Evolutionary conservation across 2,329 filamentous ascomycete genomes (phyloP), one percentile per base, ranked within the genome.

Genomic region (Neofusicoccum ribis): DNA sequence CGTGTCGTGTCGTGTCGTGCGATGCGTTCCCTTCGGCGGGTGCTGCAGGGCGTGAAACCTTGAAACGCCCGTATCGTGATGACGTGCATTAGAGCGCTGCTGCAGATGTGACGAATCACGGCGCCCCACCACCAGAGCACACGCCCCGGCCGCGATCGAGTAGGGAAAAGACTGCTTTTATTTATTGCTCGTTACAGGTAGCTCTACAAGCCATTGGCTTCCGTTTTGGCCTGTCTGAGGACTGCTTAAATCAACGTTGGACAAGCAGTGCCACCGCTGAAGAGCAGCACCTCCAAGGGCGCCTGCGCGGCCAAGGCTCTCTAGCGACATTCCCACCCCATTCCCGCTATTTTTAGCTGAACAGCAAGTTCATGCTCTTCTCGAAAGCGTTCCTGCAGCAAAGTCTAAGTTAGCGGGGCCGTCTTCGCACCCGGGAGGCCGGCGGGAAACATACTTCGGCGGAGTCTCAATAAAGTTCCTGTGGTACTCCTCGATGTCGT

Each of bases 401-500:
- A 20, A n/a, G 27, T 27, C 14, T 47, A 17, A 43, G 44, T 51
- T 50, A 51, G 46, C 43, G 47, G 14, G 47, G 34, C 12, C 3
- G 27, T 17, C 23, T 9, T 17, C 20, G 14, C 20, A 15, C 14
- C 15, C 15, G 23, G 17, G 15, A 9, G 14, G 12, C 7, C 20
- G 52, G 51, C 61, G 61, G 34, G 66, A 31, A 37, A 37, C 68
- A 58, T 66, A 68, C 69, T 62, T 69, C 3, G 67, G 64, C 34
- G 69, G 67, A 17, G 12, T 14, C 43, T 64, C 63, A 3, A 89
- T 79, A 71, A 83, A 91, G 51, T 84, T 87, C 43, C 81, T 80
- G 63, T 87, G 85, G 70, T 92, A 91, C 67, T 89, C 87, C 52
- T 90, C 89, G 67, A 92, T 86, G 68, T 87, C 87, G 1, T 85